A percentile compares a stretch with the other conserved stretches of the same genome.
Evolutionary conservation across 208 protist genomes (phyloP).

Genomic region (Kentomonas sorsogonicus): DNA sequence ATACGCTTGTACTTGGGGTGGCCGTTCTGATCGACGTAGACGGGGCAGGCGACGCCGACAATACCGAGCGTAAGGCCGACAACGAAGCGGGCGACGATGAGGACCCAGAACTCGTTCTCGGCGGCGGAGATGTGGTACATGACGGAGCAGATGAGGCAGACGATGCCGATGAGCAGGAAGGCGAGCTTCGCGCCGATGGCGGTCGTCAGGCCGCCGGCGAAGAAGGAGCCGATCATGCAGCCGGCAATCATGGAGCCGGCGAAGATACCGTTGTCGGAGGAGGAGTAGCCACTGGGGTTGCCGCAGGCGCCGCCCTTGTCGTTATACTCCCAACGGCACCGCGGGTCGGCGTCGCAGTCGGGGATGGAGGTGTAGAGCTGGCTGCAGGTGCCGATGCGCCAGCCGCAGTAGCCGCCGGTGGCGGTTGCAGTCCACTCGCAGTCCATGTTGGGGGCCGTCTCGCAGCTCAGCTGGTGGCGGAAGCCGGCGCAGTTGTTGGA

Average conservation of each 20-base stretch:
- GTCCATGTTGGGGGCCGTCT: slow-evolving; percentile 38
- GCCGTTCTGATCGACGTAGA: slow-evolving; percentile 73
- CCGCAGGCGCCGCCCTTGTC: slow-evolving; percentile 25
- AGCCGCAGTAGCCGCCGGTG: slow-evolving; percentile 26
- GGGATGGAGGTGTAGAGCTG: slow-evolving; percentile 12
- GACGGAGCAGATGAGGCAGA: slow-evolving; percentile 44
- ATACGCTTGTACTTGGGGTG: slow-evolving; percentile 43
- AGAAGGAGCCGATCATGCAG: slow-evolving; percentile 68
- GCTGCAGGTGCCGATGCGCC: slow-evolving; percentile 28
- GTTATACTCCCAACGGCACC: slow-evolving; percentile 54
- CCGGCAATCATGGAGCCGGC: slow-evolving; percentile 78
- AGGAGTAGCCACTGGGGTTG: slow-evolving; percentile 46
- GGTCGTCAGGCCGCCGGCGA: slow-evolving; percentile 36
- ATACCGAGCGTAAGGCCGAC: slow-evolving; percentile 69
- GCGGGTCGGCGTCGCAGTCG: slow-evolving; percentile 19
- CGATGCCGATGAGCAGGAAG: slow-evolving; percentile 53
- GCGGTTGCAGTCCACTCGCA: slow-evolving; percentile 33
- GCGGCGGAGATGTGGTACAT: slow-evolving; percentile 53
- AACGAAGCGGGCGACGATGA: slow-evolving; percentile 60
- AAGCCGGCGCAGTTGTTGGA: slow-evolving; percentile 55
- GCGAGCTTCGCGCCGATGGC: slow-evolving; percentile 45
- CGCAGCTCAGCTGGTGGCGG: slow-evolving; percentile 23
- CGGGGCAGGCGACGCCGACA: slow-evolving; percentile 52
- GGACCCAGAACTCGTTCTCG: slow-evolving; percentile 60
- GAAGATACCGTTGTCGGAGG: slow-evolving; percentile 69